Conservation (phyloP, 805 yeast species). For the Monosporozyma yasuniensis region DNA sequence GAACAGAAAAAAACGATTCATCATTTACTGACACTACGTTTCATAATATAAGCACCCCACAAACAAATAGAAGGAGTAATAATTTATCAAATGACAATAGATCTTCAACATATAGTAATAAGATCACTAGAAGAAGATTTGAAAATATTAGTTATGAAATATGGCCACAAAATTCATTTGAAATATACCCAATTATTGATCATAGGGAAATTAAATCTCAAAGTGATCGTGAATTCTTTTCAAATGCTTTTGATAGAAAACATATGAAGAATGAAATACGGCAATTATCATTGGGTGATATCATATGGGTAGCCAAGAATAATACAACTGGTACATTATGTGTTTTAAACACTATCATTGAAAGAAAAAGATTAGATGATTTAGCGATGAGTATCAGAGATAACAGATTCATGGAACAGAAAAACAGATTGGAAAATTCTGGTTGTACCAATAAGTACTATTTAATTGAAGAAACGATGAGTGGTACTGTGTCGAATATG, state of each 20-base stretch:
- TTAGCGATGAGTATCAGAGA: slow-evolving; percentile 73
- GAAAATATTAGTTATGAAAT: slow-evolving; percentile 22
- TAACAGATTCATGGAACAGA: slow-evolving; percentile 85
- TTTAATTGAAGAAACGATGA: slow-evolving; percentile 65
- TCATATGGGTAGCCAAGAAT: slow-evolving; percentile 77
- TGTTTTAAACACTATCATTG: slow-evolving; percentile 75
- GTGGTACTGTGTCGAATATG: slow-evolving; percentile 36
- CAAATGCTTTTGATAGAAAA: slow-evolving; percentile 39
- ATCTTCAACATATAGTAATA: background rate
- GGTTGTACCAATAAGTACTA: slow-evolving; percentile 63
- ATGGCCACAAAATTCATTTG: slow-evolving; percentile 60
- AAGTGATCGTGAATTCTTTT: slow-evolving; percentile 62
- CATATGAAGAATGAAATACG: slow-evolving; percentile 46
- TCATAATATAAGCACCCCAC: slow-evolving; percentile 2
- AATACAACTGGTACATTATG: slow-evolving; percentile 48
- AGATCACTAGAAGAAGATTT: slow-evolving; percentile 17
- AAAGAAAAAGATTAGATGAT: slow-evolving; percentile 85
- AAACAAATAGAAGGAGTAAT: background rate
- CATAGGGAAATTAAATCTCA: slow-evolving; percentile 71
- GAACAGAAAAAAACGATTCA: slow-evolving; percentile 1
- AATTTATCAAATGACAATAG: background rate
- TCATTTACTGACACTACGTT: slow-evolving; percentile 17
- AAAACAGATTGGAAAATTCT: slow-evolving; percentile 59
- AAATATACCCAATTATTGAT: slow-evolving; percentile 58
- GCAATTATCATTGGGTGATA: slow-evolving; percentile 76